Evolutionary conservation across 1,284 basidiomycete species (phyloP).

Genomic region (Singerocomus inundabilis): DNA sequence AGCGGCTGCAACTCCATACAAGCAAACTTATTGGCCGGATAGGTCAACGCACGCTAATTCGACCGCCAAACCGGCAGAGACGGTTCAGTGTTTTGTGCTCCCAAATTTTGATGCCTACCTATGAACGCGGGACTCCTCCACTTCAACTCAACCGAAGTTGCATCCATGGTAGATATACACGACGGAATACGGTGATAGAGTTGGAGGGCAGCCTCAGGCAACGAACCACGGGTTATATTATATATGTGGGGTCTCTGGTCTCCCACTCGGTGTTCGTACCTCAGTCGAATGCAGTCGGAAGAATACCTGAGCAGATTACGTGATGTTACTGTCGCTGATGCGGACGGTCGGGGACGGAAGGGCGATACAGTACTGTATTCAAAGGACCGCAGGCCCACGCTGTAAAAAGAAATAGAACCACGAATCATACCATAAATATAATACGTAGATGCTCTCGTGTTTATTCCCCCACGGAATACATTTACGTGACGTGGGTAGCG

Average conservation of each 20-base stretch:
- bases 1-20: conserved; percentile 16
- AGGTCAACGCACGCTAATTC: conserved; percentile 8
- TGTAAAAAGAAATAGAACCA: too few species aligned
- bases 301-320: too few species aligned
- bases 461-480: too few species aligned
- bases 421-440: too few species aligned
- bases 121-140: conserved; percentile 16
- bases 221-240: not conserved
- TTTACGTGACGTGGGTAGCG: too few species aligned
- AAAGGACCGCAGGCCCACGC: too few species aligned
- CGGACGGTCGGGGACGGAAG: too few species aligned
- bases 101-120: conserved; percentile 6
- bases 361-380: too few species aligned
- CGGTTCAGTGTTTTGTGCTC: not conserved
- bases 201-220: not conserved
- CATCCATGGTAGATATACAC: not conserved
- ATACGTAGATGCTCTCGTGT: too few species aligned
- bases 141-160: not conserved
- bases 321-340: too few species aligned
- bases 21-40: not conserved
- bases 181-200: not conserved
- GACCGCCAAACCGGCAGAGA: conserved; percentile 8
- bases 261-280: not conserved
- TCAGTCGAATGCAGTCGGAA: too few species aligned
- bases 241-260: too few species aligned